Base-by-base conservation (phyloP, 2,329 filamentous ascomycete species). In the Alternaria viburni region DNA sequence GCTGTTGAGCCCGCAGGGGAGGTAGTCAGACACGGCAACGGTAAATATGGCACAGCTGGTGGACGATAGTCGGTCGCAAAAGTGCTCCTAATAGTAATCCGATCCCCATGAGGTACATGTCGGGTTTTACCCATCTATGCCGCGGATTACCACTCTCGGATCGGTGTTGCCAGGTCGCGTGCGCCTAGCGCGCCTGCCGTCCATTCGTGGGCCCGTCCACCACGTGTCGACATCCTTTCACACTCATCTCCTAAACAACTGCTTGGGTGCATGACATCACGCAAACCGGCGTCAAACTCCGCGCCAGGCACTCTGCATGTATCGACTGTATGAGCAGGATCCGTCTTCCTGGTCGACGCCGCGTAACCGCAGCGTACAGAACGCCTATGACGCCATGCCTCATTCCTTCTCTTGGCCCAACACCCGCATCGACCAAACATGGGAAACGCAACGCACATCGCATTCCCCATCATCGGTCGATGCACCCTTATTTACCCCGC, bases 361-460 rank as follows among this genome's bases (percentile, higher is more conserved):
- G 36, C 25, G 21, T 45, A 54, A 49, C 47, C 45, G 49, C 26
- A 46, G 23, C 54, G 43, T 26, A 21, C 15, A 54, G 44, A 59
- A 64, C 60, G 59, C 67, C 62, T 47, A 69, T 69, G 72, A 73
- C 70, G 72, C 67, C 67, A 70, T 63, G 49, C 59, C 57, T 61
- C 50, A 69, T 74, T 59, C 65, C 64, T 58, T 49, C 46, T 30
- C 68, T 73, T 69, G 66, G 68, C 69, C 51, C 46, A 50, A 62
- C 55, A 50, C 36, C 12, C 30, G 15, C 44, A 54, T 36, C 36
- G 47, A 28, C 64, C 62, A 65, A 54, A 69, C 57, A 58, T 50
- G 51, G 57, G 26, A 54, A 64, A 62, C 19, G 10, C 19, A 9
- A n/a, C 50, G 62, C 52, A 45, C 56, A 54, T 61, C 54, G 23